A percentile compares a stretch with the other conserved stretches of the same genome.
Conservation (phyloP, 1,139 yeast genomes). For the Geotrichum carabidarum region DNA sequence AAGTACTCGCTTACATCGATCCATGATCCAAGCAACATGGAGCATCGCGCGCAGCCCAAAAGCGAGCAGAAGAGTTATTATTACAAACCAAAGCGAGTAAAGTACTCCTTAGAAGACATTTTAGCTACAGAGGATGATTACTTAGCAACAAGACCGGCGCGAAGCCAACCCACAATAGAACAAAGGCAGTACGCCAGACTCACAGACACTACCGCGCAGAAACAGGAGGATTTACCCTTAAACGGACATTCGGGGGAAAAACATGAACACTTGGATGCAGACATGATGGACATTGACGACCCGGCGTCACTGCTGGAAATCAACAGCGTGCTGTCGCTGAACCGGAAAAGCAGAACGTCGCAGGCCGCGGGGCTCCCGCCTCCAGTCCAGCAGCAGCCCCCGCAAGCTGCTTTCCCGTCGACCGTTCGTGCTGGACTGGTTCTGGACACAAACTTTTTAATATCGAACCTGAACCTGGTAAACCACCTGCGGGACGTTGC, state of each 20-base stretch:
- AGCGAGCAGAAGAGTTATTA: too few species aligned
- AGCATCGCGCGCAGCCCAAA: too few species aligned
- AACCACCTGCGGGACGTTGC: constrained; percentile 29
- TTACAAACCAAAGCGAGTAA: not conserved
- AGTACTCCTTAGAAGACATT: not conserved
- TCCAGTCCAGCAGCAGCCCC: not conserved
- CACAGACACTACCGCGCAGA: too few species aligned
- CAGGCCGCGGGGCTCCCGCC: not conserved
- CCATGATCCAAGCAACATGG: not conserved
- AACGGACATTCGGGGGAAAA: too few species aligned
- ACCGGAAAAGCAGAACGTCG: not conserved
- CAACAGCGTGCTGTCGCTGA: not conserved
- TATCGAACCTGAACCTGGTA: constrained; percentile 21
- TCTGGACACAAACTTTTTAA: constrained; percentile 24
- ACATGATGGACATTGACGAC: constrained; percentile 11
- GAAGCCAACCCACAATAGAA: too few species aligned
- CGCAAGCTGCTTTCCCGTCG: not conserved
- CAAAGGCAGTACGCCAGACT: too few species aligned
- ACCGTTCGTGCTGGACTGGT: constrained; percentile 15
- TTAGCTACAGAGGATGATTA: not conserved
- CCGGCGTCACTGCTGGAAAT: not conserved
- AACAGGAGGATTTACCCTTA: too few species aligned
- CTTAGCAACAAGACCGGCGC: too few species aligned
- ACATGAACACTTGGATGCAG: not conserved
- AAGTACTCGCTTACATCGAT: not conserved